Base-by-base conservation (phyloP, 345 rosid species). In the Cardiospermum halicacabum region DNA sequence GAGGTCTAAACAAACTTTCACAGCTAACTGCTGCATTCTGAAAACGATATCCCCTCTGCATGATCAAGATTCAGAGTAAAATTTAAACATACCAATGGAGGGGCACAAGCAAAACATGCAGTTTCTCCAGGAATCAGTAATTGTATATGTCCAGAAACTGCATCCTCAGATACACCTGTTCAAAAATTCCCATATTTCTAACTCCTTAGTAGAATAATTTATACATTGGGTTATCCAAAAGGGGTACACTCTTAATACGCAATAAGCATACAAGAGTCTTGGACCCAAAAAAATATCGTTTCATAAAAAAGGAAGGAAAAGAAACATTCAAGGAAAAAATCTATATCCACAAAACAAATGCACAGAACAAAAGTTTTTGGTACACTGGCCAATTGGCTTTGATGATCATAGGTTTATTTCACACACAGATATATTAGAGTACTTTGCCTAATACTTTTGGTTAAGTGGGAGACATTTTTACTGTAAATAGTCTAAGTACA, bases 41-140 rank as follows among this genome's bases (percentile, higher is more conserved):
- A 40, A 32, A 37, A 21, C 4, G 43, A 75, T 51, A 25, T 31
- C 60, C 32, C 50, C 53, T 40, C 34, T 40, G 30, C 10, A 34
- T 59, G 51, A 36, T 66, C 66, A 22, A 53, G 53, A 22, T 27
- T 34, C 16, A 65, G 25, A 40, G 36, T 37, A 31, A 32, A 40
- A 58, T n/a, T 18, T 62, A 21, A 64, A 69, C 77, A 66, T 84
- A 93, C 99, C 82, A 94, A 70, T 53, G 97, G 99, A 58, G 97
- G 99, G 22, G 99, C 95, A 81, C 96, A 90, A 13, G 99, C 97
- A 87, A 94, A 94, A 78, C 97, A 94, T 58, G 97, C 97, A 70
- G 97, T 88, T 80, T 87, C 96, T 80, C 96, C 97, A 0, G 97
- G 96, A 82, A 88, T 81, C 73, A 94, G 74, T 72, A 94, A 78